These are phyloP conservation scores for Lepiota brunneoincarnata DNA, from an alignment of 768 basidiomycete species.

Conservation along the genomic window DNA sequence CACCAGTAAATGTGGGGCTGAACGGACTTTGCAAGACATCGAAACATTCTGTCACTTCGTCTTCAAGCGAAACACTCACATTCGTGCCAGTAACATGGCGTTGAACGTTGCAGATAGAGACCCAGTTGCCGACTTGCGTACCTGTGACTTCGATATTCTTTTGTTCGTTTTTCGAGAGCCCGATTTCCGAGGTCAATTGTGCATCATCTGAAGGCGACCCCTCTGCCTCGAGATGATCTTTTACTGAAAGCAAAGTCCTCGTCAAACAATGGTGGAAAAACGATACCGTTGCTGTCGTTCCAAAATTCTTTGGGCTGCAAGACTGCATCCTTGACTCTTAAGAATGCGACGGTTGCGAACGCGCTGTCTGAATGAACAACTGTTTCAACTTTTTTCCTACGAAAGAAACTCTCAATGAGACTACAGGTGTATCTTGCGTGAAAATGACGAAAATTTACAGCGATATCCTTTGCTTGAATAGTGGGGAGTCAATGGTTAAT, in stretches of 20 bases:
- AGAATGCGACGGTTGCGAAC: slow-evolving; percentile 89
- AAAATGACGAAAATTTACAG: slow-evolving; percentile 44
- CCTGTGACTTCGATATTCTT: slow-evolving; percentile 13
- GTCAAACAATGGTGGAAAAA: slow-evolving; percentile 54
- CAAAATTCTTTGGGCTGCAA: slow-evolving; percentile 51
- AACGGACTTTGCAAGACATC: slow-evolving; percentile 53
- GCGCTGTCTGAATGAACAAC: slow-evolving; percentile 79
- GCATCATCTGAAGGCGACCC: background rate
- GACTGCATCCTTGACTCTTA: slow-evolving; percentile 70
- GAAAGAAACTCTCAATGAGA: slow-evolving; percentile 5
- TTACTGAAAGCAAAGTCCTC: slow-evolving; percentile 23
- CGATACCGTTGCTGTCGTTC: slow-evolving; percentile 16
- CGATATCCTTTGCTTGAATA: slow-evolving; percentile 77
- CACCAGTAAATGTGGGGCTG: background rate
- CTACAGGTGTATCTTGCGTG: background rate
- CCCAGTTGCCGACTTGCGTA: slow-evolving; percentile 56
- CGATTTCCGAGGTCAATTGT: background rate
- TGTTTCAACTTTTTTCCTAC: slow-evolving; percentile 61
- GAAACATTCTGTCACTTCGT: slow-evolving; percentile 75
- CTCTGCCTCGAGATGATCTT: background rate
- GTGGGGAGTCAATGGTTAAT: slow-evolving; percentile 83
- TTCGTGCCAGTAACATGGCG: slow-evolving; percentile 10
- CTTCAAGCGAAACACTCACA: slow-evolving; percentile 49
- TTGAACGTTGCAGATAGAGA: slow-evolving; percentile 62
- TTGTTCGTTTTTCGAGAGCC: background rate